phyloP scores from a whole-genome alignment of 139 green algal genomes.

The Chlorella sp. region DNA sequence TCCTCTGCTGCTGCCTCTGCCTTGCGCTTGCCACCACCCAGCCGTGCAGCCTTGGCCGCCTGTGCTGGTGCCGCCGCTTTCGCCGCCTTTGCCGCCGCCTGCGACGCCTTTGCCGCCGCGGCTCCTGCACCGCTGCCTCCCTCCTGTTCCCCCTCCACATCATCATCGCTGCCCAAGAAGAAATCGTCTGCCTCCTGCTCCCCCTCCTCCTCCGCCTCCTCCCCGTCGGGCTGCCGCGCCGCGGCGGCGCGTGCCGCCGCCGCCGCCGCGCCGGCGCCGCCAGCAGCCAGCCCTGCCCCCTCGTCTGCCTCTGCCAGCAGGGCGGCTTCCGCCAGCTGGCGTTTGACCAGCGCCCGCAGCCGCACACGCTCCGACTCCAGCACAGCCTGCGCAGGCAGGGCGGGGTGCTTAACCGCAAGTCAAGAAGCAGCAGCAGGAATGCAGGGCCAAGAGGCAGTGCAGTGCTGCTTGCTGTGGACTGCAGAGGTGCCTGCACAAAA shows the following conservation, averaged over 20 bases:
- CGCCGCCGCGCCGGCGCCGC: background rate
- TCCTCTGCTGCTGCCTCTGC: background rate
- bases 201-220: background rate
- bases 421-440: background rate
- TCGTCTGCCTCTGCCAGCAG: conserved; percentile 82
- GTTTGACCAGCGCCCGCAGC: conserved; percentile 57
- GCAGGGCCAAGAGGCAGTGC: background rate
- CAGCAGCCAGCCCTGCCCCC: conserved; percentile 40
- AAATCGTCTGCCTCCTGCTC: conserved; percentile 55
- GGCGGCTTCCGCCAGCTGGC: conserved; percentile 59
- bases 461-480: background rate
- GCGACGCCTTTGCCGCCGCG: background rate
- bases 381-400: background rate
- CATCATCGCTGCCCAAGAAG: conserved; percentile 44
- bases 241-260: background rate
- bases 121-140: background rate
- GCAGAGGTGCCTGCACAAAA: background rate
- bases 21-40: background rate
- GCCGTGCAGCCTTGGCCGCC: background rate
- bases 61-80: background rate
- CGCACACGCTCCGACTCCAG: conserved; percentile 65
- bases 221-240: background rate
- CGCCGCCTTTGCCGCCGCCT: background rate
- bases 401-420: background rate
- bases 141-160: background rate